Base-by-base conservation (phyloP, 2,329 filamentous ascomycete species). In the Clonostachys solani region DNA sequence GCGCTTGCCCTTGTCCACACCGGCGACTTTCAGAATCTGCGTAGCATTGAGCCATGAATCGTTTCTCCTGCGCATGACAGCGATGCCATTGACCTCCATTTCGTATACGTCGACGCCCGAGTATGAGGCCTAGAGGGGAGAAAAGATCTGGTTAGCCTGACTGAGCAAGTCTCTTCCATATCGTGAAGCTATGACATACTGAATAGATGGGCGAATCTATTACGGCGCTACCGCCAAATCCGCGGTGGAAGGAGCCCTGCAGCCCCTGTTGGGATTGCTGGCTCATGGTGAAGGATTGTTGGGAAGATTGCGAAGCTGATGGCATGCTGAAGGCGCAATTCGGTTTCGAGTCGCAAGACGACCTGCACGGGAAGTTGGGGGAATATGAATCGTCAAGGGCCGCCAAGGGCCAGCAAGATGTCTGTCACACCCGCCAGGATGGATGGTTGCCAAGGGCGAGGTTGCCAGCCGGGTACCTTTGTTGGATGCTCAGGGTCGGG, bases 21-120 rank as follows among this genome's bases (percentile, higher is more conserved):
- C 92, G 35, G 94, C 94, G 35, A 97, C 92, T 63, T 99, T 99
- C 54, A 99, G 81, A 55, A 99, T 97, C 67, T 99, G 94, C 1
- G 94, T 99, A 45, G 94, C 94, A 70, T 99, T 99, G 55, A 99
- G 78, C 89, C 92, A 97, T 55, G 90, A 92, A 67, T 99, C 94
- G 56, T 88, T 87, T 54, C 94, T 86, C 49, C 94, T 86, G 64
- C 94, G 89, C 94, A 99, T 99, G 44, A 97, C 92, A 19, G 91
- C 90, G 54, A 99, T 77, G 42, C 82, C 83, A 64, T 96, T 95
- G 51, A 97, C 88, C 65, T 96, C 92, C 91, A 97, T 96, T 69
- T 99, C 94, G 72, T 97, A 99, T 15, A 99, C 94, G 51, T 92
- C 86, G 42, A 97, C 90, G 55, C 92, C 91, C 8, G 92, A 97